Percentiles rank a stretch among this genome's conserved stretches.
Conservation (phyloP, 345 rosid genomes). For the Acer negundo region DNA sequence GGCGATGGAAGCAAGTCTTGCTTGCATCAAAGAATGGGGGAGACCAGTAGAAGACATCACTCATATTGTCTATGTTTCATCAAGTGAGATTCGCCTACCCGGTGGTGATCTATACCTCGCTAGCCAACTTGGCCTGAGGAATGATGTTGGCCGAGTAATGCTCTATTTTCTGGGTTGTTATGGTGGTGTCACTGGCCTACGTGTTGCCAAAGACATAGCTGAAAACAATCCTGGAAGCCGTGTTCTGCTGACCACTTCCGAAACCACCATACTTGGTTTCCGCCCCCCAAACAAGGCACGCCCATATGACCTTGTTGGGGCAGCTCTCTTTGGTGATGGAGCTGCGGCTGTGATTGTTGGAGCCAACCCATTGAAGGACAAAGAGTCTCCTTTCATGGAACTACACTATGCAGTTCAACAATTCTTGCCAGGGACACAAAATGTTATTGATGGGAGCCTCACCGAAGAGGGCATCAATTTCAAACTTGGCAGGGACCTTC, state of each 20-base stretch:
- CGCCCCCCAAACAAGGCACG: conserved; percentile 85
- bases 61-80: conserved; percentile 87
- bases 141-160: conserved; percentile 77
- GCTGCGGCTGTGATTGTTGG: conserved; percentile 84
- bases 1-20: conserved; percentile 79
- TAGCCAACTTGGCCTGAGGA: conserved; percentile 63
- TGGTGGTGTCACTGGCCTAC: conserved; percentile 89
- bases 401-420: conserved; percentile 77
- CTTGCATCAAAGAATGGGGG: conserved; percentile 92
- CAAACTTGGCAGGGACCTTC: conserved; percentile 90
- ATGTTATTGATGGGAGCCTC: conserved; percentile 74
- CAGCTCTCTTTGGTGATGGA: conserved; percentile 94
- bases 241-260: conserved; percentile 76
- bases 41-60: conserved; percentile 73
- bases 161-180: conserved; percentile 89
- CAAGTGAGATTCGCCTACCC: conserved; percentile 91
- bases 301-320: conserved; percentile 92
- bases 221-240: conserved; percentile 96
- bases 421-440: conserved; percentile 81
- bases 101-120: conserved; percentile 91
- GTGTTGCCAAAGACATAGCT: conserved; percentile 94
- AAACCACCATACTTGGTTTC: conserved; percentile 89
- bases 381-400: conserved; percentile 87
- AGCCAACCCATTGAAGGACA: conserved; percentile 49
- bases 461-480: conserved; percentile 89